Evolutionary conservation across 176 grass and related monocot species (phyloP).

Genomic region (Neostapfia colusana): DNA sequence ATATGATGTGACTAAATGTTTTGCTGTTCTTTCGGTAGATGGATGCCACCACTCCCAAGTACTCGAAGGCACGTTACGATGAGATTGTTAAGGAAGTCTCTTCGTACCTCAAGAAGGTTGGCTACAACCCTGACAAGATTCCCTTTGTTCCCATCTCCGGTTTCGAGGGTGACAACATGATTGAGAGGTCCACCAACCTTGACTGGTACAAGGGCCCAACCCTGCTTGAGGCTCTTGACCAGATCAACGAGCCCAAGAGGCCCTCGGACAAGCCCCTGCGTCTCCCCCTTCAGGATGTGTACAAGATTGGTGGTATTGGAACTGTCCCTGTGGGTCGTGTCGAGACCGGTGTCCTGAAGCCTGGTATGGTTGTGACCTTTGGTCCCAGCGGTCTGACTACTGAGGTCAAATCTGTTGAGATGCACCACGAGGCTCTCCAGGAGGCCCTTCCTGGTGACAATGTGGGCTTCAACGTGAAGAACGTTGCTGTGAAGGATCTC

Average conservation of each 20-base stretch:
- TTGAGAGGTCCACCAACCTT: slow-evolving; percentile 13
- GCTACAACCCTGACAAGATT: slow-evolving; percentile 10
- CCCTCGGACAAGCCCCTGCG: slow-evolving; percentile 86
- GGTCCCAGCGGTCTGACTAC: slow-evolving; percentile 68
- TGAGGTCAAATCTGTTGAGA: slow-evolving; percentile 84
- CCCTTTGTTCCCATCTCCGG: slow-evolving; percentile 5
- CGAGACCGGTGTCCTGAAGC: slow-evolving; percentile 70
- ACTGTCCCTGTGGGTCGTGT: slow-evolving; percentile 74
- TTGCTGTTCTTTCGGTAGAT: background rate
- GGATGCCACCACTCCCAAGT: background rate
- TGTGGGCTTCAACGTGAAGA: slow-evolving; percentile 76
- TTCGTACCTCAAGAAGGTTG: background rate
- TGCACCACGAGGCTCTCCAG: slow-evolving; percentile 78
- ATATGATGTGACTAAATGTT: background rate
- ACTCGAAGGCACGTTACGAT: background rate
- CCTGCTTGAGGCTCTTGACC: slow-evolving; percentile 57
- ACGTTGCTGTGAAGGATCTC: slow-evolving; percentile 78
- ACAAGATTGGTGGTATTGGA: slow-evolving; percentile 88
- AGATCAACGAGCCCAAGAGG: slow-evolving; percentile 74
- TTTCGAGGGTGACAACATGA: slow-evolving; percentile 7
- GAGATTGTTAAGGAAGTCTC: slow-evolving; percentile 11
- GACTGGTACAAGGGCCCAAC: slow-evolving; percentile 7
- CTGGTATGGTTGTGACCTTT: slow-evolving; percentile 75
- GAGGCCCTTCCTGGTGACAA: slow-evolving; percentile 75
- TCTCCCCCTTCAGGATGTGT: slow-evolving; percentile 82